phyloP scores from a whole-genome alignment of 73 alveolate species.

The Symbiodinium natans region DNA sequence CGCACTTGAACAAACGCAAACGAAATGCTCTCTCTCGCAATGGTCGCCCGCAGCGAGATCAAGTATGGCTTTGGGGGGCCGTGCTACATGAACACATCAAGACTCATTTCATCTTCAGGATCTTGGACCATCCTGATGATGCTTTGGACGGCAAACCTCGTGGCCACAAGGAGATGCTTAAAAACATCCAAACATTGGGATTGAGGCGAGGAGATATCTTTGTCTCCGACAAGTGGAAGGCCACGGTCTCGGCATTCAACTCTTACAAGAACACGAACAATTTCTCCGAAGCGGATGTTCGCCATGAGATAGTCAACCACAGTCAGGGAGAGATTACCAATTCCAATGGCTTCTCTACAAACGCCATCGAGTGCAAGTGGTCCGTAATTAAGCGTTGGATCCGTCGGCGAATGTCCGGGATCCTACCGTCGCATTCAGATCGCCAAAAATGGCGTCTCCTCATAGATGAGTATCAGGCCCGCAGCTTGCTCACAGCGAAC shows the following conservation, averaged over 20 bases:
- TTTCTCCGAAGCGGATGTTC: not conserved
- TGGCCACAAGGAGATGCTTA: conserved; percentile 16
- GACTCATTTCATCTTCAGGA: not conserved
- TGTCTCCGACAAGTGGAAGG: conserved; percentile 54
- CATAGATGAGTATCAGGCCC: not conserved
- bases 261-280: not conserved
- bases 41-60: conserved; percentile 20
- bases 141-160: conserved; percentile 24
- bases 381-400: conserved; percentile 8
- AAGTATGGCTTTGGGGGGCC: conserved; percentile 61
- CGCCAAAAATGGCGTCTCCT: not conserved
- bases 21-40: not conserved
- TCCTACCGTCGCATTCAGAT: not conserved
- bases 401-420: not conserved
- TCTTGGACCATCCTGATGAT: conserved; percentile 16
- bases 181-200: not conserved
- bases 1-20: no score
- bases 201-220: not conserved
- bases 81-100: not conserved
- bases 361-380: conserved; percentile 3
- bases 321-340: conserved; percentile 1
- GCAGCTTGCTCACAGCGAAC: no score
- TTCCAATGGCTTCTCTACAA: conserved; percentile 38
- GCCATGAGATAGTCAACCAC: conserved; percentile 57
- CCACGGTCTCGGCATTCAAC: conserved; percentile 10